Conservation (phyloP, 495 filamentous ascomycete species). For the Hypoxylon rickii region DNA sequence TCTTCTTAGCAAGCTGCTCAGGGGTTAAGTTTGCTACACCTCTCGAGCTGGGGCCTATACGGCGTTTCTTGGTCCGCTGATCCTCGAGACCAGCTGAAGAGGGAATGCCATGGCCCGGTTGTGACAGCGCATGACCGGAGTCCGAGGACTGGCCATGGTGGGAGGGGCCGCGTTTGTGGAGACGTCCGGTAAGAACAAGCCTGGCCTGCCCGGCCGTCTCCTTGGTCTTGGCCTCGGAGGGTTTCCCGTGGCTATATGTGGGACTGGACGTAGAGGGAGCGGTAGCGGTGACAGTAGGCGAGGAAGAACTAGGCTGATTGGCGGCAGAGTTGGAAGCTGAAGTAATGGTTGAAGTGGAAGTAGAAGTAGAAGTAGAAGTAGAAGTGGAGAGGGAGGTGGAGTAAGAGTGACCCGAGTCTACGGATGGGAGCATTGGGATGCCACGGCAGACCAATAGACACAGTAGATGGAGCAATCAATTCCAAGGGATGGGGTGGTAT, state of each 20-base stretch:
- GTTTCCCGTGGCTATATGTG: not conserved
- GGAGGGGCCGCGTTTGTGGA: conserved; percentile 24
- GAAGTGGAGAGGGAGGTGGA: conserved; percentile 13
- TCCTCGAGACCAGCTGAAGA: conserved; percentile 20
- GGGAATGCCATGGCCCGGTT: conserved; percentile 6
- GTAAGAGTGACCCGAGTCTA: conserved; percentile 9
- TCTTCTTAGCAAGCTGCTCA: conserved; percentile 73
- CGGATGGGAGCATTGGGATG: conserved; percentile 24
- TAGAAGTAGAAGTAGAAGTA: not conserved
- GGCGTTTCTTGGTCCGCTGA: conserved; percentile 43
- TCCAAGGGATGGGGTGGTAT: too few species aligned
- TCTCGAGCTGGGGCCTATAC: conserved; percentile 49
- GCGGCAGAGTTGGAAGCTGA: not conserved
- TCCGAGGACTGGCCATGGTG: conserved; percentile 28
- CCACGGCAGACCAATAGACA: not conserved
- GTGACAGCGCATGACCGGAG: conserved; percentile 14
- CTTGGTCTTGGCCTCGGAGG: conserved; percentile 7
- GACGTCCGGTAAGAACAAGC: not conserved
- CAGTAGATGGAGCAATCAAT: not conserved
- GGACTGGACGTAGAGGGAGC: not conserved
- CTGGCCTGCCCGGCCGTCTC: conserved; percentile 3
- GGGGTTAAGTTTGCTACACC: conserved; percentile 72
- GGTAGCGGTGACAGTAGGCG: too few species aligned
- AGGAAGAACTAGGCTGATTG: not conserved
- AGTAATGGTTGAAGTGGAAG: not conserved